A percentile compares a stretch with the other conserved stretches of the same genome.
These are phyloP conservation scores for Rhizopus microsporus DNA, from an alignment of 371 early-diverging fungal genomes.

Conservation along the genomic window DNA sequence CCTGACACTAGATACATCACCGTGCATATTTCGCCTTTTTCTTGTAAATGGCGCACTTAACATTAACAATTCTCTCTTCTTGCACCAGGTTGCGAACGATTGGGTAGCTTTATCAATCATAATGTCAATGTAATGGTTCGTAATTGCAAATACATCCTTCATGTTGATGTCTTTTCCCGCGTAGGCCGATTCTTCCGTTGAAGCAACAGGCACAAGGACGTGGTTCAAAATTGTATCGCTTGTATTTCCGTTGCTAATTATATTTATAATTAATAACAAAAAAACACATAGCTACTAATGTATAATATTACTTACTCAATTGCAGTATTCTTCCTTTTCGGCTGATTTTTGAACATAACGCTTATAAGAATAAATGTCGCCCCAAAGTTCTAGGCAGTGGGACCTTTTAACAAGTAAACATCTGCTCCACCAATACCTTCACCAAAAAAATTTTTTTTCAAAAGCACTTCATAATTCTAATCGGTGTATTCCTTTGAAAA, in stretches of 20 bases:
- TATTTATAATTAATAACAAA: too few relatives aligned
- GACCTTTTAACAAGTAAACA: conserved; percentile 13
- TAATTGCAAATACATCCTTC: neutral
- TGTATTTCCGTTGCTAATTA: too few relatives aligned
- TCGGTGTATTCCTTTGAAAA: conserved; percentile 9
- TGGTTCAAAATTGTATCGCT: too few relatives aligned
- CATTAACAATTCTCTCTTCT: neutral
- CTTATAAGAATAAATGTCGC: neutral
- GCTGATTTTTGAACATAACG: too few relatives aligned
- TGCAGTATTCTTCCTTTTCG: too few relatives aligned
- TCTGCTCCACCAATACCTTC: conserved; percentile 16
- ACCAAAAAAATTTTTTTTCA: conserved; percentile 8
- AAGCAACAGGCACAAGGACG: too few relatives aligned
- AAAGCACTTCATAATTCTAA: too few relatives aligned
- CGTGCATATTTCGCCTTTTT: neutral
- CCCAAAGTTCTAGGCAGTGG: too few relatives aligned
- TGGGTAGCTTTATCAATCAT: conserved; percentile 1
- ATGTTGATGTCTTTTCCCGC: neutral
- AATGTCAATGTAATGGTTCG: neutral
- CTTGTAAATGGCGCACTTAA: neutral
- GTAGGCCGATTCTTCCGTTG: neutral
- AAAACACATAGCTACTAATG: too few relatives aligned
- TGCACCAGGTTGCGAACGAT: conserved; percentile 9
- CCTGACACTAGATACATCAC: neutral
- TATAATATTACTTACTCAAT: too few relatives aligned